phyloP scores from a whole-genome alignment of 2,329 filamentous ascomycete genomes.

The Pyrenochaeta sp. region DNA sequence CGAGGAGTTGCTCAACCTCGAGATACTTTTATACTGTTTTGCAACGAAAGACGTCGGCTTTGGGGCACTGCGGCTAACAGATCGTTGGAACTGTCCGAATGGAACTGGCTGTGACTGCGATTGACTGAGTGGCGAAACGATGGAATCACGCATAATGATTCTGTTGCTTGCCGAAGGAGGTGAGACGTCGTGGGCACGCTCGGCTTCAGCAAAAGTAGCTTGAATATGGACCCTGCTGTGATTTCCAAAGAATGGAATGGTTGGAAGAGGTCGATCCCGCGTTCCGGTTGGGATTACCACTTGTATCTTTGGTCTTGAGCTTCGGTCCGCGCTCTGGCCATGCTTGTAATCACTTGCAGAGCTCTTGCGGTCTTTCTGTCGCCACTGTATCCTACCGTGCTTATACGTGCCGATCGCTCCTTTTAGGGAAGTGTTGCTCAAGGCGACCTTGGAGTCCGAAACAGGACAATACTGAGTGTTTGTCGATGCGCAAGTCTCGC shows the following conservation, averaged over 20 bases:
- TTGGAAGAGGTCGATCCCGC: constrained; percentile 40
- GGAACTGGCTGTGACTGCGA: constrained; percentile 20
- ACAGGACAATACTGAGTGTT: constrained; percentile 12
- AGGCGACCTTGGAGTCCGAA: constrained; percentile 34
- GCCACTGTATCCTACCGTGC: constrained; percentile 56
- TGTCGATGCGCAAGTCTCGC: constrained; percentile 22
- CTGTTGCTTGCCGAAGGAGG: constrained; percentile 39
- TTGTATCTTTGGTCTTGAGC: constrained; percentile 44
- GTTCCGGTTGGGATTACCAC: constrained; percentile 47
- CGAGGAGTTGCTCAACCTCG: constrained; percentile 42
- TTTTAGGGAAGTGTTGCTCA: constrained; percentile 30
- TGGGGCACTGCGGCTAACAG: constrained; percentile 15
- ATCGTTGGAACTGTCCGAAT: constrained; percentile 22
- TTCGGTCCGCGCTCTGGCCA: constrained; percentile 20
- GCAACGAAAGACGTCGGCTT: constrained; percentile 5
- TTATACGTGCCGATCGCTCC: constrained; percentile 56
- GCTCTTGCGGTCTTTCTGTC: constrained; percentile 19
- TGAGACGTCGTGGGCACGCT: constrained; percentile 37
- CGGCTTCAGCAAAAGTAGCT: constrained; percentile 29
- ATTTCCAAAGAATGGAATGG: constrained; percentile 36
- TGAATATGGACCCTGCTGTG: constrained; percentile 28
- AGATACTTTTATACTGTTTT: constrained; percentile 19
- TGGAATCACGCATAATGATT: constrained; percentile 33
- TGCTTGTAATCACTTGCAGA: constrained; percentile 13
- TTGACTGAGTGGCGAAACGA: constrained; percentile 41